These are phyloP conservation scores for Phellopilus nigrolimitatus DNA, from an alignment of 1,284 basidiomycete genomes.

Conservation along the genomic window DNA sequence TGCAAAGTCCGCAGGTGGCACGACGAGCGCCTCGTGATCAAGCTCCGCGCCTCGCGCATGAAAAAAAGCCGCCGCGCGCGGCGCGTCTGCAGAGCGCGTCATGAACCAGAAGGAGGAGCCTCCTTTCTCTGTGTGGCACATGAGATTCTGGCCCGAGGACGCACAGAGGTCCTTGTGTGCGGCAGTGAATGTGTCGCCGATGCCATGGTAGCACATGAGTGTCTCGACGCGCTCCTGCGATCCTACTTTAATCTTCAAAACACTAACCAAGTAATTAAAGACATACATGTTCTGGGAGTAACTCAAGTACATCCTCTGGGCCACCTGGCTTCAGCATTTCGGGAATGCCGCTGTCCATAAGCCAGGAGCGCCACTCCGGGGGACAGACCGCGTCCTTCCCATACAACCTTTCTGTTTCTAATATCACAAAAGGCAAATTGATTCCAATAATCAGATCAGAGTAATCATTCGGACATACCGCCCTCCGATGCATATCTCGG, in stretches of 20 bases:
- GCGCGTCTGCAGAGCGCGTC: conserved; percentile 54
- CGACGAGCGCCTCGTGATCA: conserved; percentile 64
- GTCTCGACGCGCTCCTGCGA: conserved; percentile 57
- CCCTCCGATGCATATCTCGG: conserved; percentile 16
- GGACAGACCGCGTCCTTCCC: conserved; percentile 74
- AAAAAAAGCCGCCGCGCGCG: conserved; percentile 52
- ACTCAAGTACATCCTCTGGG: conserved; percentile 49
- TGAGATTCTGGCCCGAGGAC: conserved; percentile 75
- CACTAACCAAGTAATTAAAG: neutral
- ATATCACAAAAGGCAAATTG: conserved; percentile 1
- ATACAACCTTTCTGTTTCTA: conserved; percentile 59
- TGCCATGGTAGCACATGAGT: conserved; percentile 74
- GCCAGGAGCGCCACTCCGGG: conserved; percentile 53
- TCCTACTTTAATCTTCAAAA: conserved; percentile 16
- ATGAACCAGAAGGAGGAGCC: conserved; percentile 80
- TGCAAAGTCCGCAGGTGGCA: conserved; percentile 57
- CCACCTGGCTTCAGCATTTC: conserved; percentile 42
- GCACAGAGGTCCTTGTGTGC: conserved; percentile 78
- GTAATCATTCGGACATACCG: conserved; percentile 18
- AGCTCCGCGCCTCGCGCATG: conserved; percentile 54
- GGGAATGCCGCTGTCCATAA: conserved; percentile 47
- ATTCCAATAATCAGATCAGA: neutral
- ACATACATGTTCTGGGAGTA: conserved; percentile 44
- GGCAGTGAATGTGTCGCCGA: conserved; percentile 72
- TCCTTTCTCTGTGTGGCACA: conserved; percentile 66